These are phyloP conservation scores for Nicotiana benthamiana DNA, from an alignment of 257 asterid genomes.

Conservation along the genomic window DNA sequence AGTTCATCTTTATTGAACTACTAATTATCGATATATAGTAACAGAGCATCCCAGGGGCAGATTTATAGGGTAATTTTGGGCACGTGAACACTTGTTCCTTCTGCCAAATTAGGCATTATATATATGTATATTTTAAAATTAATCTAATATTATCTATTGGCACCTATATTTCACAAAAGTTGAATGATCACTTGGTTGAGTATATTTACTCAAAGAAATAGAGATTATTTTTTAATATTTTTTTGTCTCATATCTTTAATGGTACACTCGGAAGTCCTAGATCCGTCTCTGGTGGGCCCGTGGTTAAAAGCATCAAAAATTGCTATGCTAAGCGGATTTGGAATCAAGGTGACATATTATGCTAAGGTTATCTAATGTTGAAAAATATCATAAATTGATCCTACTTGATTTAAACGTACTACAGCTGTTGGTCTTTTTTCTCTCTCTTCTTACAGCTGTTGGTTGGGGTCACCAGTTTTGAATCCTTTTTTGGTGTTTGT, in stretches of 20 bases:
- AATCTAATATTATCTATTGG: too few species aligned
- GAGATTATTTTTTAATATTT: too few species aligned
- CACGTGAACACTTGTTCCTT: too few species aligned
- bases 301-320: not conserved
- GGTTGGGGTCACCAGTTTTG: constrained; percentile 5
- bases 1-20: not conserved
- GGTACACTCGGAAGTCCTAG: too few species aligned
- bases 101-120: too few species aligned
- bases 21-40: not conserved
- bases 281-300: too few species aligned
- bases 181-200: too few species aligned
- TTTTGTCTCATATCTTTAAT: too few species aligned
- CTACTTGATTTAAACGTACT: not conserved
- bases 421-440: not conserved
- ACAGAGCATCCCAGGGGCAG: not conserved
- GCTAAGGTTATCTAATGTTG: not conserved
- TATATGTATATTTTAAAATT: too few species aligned
- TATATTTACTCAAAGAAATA: too few species aligned
- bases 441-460: not conserved
- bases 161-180: too few species aligned
- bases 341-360: not conserved
- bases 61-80: too few species aligned
- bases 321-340: not conserved
- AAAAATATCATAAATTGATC: not conserved
- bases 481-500: constrained; percentile 1